A percentile compares a stretch with the other conserved stretches of the same genome.
Conservation (phyloP, 345 rosid genomes). For the Citrus unshiu region DNA sequence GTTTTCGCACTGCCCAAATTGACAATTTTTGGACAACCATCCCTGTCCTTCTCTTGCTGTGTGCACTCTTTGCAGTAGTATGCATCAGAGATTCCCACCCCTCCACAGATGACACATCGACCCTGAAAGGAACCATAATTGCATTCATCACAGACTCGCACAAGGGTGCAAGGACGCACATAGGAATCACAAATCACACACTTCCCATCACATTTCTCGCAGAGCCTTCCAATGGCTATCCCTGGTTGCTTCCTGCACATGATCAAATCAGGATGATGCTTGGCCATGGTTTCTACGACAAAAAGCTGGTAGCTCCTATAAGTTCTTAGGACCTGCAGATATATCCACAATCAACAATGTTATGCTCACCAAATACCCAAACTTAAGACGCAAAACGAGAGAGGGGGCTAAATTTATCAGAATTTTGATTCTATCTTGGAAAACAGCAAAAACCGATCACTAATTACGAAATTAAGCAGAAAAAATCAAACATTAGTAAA, state of each 20-base stretch:
- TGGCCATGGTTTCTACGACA: constrained; percentile 29
- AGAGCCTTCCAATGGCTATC: constrained; percentile 43
- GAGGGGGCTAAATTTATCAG: too few relatives aligned
- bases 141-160: constrained; percentile 45
- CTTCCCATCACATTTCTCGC: constrained; percentile 46
- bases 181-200: constrained; percentile 45
- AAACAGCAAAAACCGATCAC: background rate
- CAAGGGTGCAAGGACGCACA: constrained; percentile 47
- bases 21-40: constrained; percentile 47
- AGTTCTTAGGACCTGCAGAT: constrained; percentile 6
- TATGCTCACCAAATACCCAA: background rate
- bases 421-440: background rate
- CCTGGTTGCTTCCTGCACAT: constrained; percentile 53
- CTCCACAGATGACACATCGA: constrained; percentile 45
- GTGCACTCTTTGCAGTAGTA: constrained; percentile 54
- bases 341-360: background rate
- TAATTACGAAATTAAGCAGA: background rate
- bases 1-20: constrained; percentile 42
- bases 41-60: constrained; percentile 46
- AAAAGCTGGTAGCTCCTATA: background rate
- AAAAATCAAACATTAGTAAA: too few relatives aligned
- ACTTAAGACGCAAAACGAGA: too few relatives aligned
- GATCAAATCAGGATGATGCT: constrained; percentile 51
- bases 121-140: constrained; percentile 50
- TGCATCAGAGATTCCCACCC: constrained; percentile 50